Conservation (phyloP, 2,329 filamentous ascomycete genomes). For the Colletotrichum navitas region DNA sequence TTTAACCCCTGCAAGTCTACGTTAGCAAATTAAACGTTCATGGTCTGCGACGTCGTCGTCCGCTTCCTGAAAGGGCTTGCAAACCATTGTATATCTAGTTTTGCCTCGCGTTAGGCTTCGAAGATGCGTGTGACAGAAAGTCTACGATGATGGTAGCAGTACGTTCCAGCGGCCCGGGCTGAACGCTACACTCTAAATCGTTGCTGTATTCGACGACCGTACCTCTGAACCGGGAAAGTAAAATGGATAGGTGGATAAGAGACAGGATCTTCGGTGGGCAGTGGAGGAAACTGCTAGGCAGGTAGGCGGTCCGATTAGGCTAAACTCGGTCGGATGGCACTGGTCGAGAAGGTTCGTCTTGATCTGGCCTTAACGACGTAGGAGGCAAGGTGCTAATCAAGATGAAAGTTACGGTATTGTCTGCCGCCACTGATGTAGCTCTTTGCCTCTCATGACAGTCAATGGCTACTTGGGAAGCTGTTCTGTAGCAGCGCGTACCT, state of each 20-base stretch:
- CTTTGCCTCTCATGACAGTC: not conserved
- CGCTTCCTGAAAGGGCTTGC: not conserved
- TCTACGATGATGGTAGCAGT: not conserved
- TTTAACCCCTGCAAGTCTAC: slow-evolving; percentile 57
- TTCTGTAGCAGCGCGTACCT: too few relatives aligned
- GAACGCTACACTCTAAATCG: not conserved
- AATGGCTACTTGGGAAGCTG: not conserved
- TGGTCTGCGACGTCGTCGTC: not conserved
- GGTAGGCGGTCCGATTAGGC: too few relatives aligned
- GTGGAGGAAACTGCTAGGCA: not conserved
- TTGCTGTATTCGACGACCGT: not conserved
- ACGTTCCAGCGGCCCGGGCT: not conserved
- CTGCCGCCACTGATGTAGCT: not conserved
- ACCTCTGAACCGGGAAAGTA: not conserved
- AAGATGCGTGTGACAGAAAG: not conserved
- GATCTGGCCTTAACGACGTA: not conserved
- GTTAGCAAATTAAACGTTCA: not conserved
- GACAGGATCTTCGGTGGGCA: not conserved
- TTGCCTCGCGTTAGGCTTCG: not conserved
- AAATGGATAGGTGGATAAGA: not conserved
- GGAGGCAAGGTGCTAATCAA: not conserved
- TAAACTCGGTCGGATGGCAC: not conserved
- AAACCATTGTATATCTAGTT: slow-evolving; percentile 10
- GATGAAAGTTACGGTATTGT: not conserved
- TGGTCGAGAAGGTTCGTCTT: not conserved